These are phyloP conservation scores for Globisporangium rhizosaccharum DNA, from an alignment of 352 stramenopile genomes.

Conservation along the genomic window DNA sequence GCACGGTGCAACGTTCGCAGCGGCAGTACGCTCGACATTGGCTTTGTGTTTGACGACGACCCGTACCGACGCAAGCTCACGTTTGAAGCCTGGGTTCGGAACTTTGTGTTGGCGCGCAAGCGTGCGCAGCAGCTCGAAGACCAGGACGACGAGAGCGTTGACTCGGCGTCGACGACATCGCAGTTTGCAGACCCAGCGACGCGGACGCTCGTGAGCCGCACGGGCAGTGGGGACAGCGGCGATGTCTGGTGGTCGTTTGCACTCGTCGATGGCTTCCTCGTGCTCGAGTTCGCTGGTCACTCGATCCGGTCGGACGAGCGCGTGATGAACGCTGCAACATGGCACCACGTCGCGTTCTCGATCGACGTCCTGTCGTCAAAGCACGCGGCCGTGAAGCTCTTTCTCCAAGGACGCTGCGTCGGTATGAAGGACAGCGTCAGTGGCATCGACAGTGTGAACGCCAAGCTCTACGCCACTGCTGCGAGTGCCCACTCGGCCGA, in stretches of 20 bases:
- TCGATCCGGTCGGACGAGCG: slow-evolving; percentile 36
- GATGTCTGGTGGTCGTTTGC: slow-evolving; percentile 40
- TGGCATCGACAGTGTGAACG: slow-evolving; percentile 27
- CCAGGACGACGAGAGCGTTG: slow-evolving; percentile 21
- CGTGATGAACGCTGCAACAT: slow-evolving; percentile 33
- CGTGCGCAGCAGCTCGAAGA: slow-evolving; percentile 31
- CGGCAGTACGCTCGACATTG: slow-evolving; percentile 67
- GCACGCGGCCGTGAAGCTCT: slow-evolving; percentile 49
- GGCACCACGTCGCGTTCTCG: slow-evolving; percentile 70
- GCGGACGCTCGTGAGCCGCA: slow-evolving; percentile 11
- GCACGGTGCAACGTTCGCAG: slow-evolving; percentile 43
- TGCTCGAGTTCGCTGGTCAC: slow-evolving; percentile 41
- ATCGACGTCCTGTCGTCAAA: slow-evolving; percentile 51
- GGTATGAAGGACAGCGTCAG: slow-evolving; percentile 33
- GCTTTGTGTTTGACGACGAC: slow-evolving; percentile 69
- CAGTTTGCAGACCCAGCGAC: slow-evolving; percentile 7
- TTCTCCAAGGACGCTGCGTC: slow-evolving; percentile 50
- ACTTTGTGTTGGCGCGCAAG: slow-evolving; percentile 31
- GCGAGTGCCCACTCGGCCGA: not conserved
- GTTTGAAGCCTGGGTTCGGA: slow-evolving; percentile 70
- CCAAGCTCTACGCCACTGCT: slow-evolving; percentile 5
- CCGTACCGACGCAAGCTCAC: slow-evolving; percentile 77
- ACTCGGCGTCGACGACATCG: not conserved
- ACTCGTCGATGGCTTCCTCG: slow-evolving; percentile 36
- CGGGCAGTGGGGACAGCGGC: slow-evolving; percentile 10